A percentile compares a stretch with the other conserved stretches of the same genome.
Evolutionary conservation across 768 basidiomycete species (phyloP).

Genomic region (Hebeloma cylindrosporum): DNA sequence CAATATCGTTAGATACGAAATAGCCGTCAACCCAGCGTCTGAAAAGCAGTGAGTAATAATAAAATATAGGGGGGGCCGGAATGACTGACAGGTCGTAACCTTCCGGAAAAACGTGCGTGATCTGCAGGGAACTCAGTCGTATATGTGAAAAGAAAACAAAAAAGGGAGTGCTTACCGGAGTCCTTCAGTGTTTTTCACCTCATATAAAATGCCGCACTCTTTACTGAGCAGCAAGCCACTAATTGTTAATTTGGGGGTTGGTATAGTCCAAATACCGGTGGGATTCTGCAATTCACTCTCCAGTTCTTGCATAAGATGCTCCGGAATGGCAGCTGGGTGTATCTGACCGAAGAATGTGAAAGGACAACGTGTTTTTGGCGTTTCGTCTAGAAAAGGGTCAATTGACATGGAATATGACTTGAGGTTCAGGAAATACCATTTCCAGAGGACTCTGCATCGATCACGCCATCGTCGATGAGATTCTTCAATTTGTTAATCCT

Average conservation of each 20-base stretch:
- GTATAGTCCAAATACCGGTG: constrained; percentile 64
- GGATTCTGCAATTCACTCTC: constrained; percentile 76
- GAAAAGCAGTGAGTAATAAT: constrained; percentile 10
- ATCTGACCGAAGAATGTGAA: constrained; percentile 70
- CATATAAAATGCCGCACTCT: constrained; percentile 76
- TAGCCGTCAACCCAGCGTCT: constrained; percentile 74
- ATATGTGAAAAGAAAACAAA: background rate
- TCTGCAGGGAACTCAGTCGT: constrained; percentile 27
- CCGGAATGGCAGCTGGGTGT: constrained; percentile 51
- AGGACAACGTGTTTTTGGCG: constrained; percentile 53
- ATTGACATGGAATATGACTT: background rate
- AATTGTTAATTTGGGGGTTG: constrained; percentile 54
- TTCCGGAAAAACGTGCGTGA: constrained; percentile 71
- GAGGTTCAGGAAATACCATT: constrained; percentile 6
- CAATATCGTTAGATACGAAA: constrained; percentile 68
- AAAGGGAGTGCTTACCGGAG: constrained; percentile 48
- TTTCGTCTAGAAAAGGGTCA: constrained; percentile 38
- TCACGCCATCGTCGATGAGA: constrained; percentile 63
- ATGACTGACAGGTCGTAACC: constrained; percentile 58
- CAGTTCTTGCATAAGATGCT: constrained; percentile 59
- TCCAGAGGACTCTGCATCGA: constrained; percentile 47
- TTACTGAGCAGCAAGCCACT: constrained; percentile 72
- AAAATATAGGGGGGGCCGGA: background rate
- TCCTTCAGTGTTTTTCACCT: constrained; percentile 64
- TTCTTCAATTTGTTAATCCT: constrained; percentile 59